Evolutionary conservation across 2,329 filamentous ascomycete species (phyloP).

Genomic region (Aspergillus fijiensis): DNA sequence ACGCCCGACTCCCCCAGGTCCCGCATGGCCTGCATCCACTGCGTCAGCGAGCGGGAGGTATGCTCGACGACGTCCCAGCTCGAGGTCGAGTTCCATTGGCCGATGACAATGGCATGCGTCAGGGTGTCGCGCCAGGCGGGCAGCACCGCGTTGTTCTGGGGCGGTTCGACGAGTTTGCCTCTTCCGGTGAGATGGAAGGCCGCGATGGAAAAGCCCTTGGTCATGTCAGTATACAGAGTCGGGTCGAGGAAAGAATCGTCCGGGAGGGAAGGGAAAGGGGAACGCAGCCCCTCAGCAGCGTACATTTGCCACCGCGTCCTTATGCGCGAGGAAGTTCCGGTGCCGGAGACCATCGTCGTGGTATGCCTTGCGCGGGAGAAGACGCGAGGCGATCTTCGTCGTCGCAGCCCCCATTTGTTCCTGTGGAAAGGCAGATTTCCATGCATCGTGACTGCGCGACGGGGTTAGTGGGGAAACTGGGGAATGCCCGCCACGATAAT

Average conservation of each 20-base stretch:
- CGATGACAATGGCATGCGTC: constrained; percentile 37
- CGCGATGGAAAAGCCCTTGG: constrained; percentile 22
- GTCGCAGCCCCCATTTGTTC: constrained; percentile 20
- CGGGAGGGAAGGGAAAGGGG: too few relatives aligned
- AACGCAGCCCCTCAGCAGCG: background rate
- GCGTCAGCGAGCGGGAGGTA: constrained; percentile 17
- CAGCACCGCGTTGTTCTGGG: constrained; percentile 23
- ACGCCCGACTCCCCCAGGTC: constrained; percentile 26
- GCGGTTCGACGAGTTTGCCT: constrained; percentile 18
- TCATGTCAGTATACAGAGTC: background rate
- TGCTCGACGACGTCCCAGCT: constrained; percentile 16
- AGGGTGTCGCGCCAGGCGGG: constrained; percentile 46
- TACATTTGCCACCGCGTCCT: constrained; percentile 19
- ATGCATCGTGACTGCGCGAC: constrained; percentile 19
- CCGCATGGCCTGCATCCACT: constrained; percentile 22
- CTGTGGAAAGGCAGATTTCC: constrained; percentile 20
- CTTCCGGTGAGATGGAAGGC: constrained; percentile 25
- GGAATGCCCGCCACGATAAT: too few relatives aligned
- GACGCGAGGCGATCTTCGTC: constrained; percentile 24
- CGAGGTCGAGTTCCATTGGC: constrained; percentile 25
- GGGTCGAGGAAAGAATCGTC: background rate
- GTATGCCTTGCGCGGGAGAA: constrained; percentile 22
- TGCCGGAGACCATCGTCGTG: constrained; percentile 17
- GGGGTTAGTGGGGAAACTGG: background rate
- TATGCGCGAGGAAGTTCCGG: constrained; percentile 17